Evolutionary conservation across 495 filamentous ascomycete genomes (phyloP).

Genomic region (Penicillium robsamsonii): DNA sequence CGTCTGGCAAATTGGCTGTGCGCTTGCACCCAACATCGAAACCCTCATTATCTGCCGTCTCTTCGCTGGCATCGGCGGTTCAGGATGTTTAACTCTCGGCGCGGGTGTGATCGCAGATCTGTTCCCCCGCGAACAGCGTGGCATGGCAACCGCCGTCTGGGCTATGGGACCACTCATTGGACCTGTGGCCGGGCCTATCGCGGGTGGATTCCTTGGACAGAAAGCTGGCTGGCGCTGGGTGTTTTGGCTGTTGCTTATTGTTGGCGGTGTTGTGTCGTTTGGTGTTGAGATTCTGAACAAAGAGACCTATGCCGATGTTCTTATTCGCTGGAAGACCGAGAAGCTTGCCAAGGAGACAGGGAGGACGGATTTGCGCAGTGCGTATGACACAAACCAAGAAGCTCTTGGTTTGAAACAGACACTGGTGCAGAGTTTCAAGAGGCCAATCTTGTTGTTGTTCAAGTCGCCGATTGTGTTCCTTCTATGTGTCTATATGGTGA

Average conservation of each 20-base stretch:
- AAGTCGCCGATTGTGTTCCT: constrained; percentile 52
- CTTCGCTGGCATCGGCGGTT: constrained; percentile 49
- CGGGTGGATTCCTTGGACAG: constrained; percentile 50
- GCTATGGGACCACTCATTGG: constrained; percentile 40
- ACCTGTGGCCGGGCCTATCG: constrained; percentile 51
- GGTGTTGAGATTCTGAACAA: constrained; percentile 35
- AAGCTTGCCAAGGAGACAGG: constrained; percentile 41
- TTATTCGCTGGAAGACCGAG: constrained; percentile 51
- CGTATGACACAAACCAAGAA: constrained; percentile 18
- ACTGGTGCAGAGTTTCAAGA: constrained; percentile 39
- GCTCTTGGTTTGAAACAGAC: constrained; percentile 32
- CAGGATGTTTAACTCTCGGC: constrained; percentile 50
- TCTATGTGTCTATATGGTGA: constrained; percentile 54
- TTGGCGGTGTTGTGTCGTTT: constrained; percentile 37
- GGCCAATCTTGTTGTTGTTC: constrained; percentile 45
- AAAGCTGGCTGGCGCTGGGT: constrained; percentile 55
- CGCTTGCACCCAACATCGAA: constrained; percentile 43
- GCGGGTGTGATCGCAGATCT: constrained; percentile 56
- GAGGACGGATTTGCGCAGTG: constrained; percentile 25
- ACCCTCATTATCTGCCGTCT: constrained; percentile 53
- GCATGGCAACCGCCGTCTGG: constrained; percentile 35
- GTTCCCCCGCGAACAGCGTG: constrained; percentile 48
- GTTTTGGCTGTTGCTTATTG: constrained; percentile 54
- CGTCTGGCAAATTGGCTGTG: constrained; percentile 51
- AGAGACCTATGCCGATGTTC: constrained; percentile 54